A percentile compares a stretch with the other conserved stretches of the same genome.
Conservation (phyloP, 768 basidiomycete species). For the Pulveroboletus sp. region DNA sequence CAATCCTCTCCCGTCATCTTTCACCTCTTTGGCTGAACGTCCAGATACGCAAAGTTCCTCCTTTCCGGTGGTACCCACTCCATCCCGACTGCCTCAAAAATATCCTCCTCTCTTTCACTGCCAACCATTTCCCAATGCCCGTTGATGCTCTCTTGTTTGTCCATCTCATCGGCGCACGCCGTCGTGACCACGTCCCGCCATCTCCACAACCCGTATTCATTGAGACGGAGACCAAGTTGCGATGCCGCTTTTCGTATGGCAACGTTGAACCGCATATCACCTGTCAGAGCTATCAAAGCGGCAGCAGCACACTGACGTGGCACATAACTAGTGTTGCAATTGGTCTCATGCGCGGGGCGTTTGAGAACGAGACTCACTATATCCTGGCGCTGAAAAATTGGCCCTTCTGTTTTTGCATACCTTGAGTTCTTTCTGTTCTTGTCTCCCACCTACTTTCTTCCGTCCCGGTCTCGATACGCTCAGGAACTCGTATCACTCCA, state of each 20-base stretch:
- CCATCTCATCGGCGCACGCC: neutral
- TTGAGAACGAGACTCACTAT: slow-evolving; percentile 10
- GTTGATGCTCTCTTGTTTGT: slow-evolving; percentile 5
- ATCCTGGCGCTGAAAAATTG: slow-evolving; percentile 37
- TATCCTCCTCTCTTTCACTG: slow-evolving; percentile 24
- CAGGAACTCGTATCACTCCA: slow-evolving; percentile 49
- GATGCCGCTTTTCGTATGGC: slow-evolving; percentile 40
- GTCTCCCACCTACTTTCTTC: slow-evolving; percentile 26
- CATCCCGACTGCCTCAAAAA: slow-evolving; percentile 22
- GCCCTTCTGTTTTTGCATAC: slow-evolving; percentile 30
- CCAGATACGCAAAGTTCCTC: slow-evolving; percentile 21
- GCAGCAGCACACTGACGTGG: slow-evolving; percentile 37
- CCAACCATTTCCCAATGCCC: slow-evolving; percentile 23
- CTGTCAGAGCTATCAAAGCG: slow-evolving; percentile 51
- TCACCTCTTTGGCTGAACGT: slow-evolving; percentile 1
- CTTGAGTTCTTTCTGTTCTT: slow-evolving; percentile 21
- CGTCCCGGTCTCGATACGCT: slow-evolving; percentile 12
- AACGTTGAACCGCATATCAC: slow-evolving; percentile 46
- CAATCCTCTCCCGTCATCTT: neutral
- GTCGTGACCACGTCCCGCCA: slow-evolving; percentile 32
- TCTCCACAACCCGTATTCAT: slow-evolving; percentile 63
- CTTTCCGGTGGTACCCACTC: slow-evolving; percentile 26
- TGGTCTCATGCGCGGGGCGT: neutral
- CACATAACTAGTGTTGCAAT: slow-evolving; percentile 13
- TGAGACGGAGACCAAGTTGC: slow-evolving; percentile 44